Conservation (phyloP, 371 early-diverging fungal genomes). For the Apophysomyces trapeziformis region DNA sequence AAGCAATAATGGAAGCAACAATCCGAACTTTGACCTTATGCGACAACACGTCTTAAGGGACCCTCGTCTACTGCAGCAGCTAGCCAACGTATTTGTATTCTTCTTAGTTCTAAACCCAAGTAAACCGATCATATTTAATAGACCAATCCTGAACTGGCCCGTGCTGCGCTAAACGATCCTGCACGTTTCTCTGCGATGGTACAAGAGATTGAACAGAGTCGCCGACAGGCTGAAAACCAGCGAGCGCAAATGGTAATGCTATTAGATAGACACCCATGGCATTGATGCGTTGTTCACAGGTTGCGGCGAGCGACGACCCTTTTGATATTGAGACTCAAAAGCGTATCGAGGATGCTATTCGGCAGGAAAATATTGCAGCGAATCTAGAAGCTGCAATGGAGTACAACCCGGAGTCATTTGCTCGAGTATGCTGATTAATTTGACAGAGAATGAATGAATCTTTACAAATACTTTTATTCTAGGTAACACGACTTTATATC, state of each 20-base stretch:
- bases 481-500: slow-evolving; percentile 91
- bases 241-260: slow-evolving; percentile 58
- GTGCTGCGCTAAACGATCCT: slow-evolving; percentile 72
- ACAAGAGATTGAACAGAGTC: slow-evolving; percentile 63
- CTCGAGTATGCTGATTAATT: slow-evolving; percentile 47
- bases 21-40: slow-evolving; percentile 68
- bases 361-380: slow-evolving; percentile 82
- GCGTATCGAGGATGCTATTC: slow-evolving; percentile 90
- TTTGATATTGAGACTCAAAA: slow-evolving; percentile 91
- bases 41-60: slow-evolving; percentile 78
- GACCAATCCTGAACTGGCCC: slow-evolving; percentile 76
- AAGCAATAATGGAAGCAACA: slow-evolving; percentile 16
- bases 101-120: not conserved
- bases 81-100: slow-evolving; percentile 52
- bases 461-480: not conserved
- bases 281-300: slow-evolving; percentile 20
- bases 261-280: not conserved
- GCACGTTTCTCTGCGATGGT: slow-evolving; percentile 67
- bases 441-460: not conserved
- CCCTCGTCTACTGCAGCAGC: slow-evolving; percentile 66
- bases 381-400: slow-evolving; percentile 94
- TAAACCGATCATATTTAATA: slow-evolving; percentile 22
- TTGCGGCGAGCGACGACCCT: slow-evolving; percentile 74
- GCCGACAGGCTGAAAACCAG: slow-evolving; percentile 60
- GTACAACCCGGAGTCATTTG: slow-evolving; percentile 95